These are phyloP conservation scores for Laguncularia racemosa DNA, from an alignment of 345 rosid species.

Conservation along the genomic window DNA sequence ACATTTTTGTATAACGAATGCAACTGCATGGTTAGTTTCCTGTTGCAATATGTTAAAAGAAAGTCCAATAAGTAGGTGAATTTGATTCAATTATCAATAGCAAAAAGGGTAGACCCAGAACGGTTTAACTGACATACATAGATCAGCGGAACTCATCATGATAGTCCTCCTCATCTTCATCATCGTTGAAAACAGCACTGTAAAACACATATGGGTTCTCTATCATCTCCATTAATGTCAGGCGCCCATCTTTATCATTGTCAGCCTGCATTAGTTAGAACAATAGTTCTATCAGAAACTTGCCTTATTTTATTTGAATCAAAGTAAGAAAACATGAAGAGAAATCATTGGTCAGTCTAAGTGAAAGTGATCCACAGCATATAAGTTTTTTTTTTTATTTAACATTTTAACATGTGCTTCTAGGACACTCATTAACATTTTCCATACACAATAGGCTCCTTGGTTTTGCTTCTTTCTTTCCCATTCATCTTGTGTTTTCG, in stretches of 20 bases:
- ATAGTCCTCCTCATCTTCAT: conserved; percentile 61
- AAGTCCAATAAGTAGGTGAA: too few species aligned
- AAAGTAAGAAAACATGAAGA: background rate
- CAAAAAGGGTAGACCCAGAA: background rate
- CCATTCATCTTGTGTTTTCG: too few species aligned
- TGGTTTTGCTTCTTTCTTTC: too few species aligned
- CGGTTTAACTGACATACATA: conserved; percentile 12
- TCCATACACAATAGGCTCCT: too few species aligned
- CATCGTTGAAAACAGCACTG: conserved; percentile 74
- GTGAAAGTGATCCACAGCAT: too few species aligned
- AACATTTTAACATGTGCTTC: too few species aligned
- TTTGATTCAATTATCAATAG: background rate
- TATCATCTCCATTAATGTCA: conserved; percentile 77
- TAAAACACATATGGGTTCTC: conserved; percentile 92
- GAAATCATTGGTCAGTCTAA: background rate
- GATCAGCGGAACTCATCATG: conserved; percentile 89
- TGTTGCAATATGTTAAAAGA: too few species aligned
- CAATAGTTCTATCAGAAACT: conserved; percentile 1
- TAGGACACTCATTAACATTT: too few species aligned
- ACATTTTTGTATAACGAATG: too few species aligned
- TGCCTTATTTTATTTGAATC: background rate
- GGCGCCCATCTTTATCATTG: conserved; percentile 67
- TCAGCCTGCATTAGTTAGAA: conserved; percentile 62
- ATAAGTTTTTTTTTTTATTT: too few species aligned
- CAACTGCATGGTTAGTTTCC: too few species aligned